phyloP scores from a whole-genome alignment of 192 early-diverging fungal genomes.

The Chytriomyces sp. region DNA sequence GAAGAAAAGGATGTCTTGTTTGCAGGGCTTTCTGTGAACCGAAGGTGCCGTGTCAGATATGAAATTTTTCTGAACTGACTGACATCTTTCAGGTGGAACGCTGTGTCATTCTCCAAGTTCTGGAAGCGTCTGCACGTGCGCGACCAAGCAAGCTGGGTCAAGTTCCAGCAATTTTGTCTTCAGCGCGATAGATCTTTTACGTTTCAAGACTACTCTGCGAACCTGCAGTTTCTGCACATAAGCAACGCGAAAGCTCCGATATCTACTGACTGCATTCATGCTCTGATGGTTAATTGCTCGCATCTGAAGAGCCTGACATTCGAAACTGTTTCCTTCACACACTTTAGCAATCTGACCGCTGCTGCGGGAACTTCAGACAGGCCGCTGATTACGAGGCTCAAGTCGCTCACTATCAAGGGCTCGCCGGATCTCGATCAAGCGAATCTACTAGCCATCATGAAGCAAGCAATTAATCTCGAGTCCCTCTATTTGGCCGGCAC shows the following conservation, averaged over 20 bases:
- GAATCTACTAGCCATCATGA: not conserved
- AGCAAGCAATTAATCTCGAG: not conserved
- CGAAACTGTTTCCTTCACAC: slow-evolving; percentile 1
- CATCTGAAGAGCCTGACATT: slow-evolving; percentile 12
- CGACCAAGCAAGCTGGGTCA: not conserved
- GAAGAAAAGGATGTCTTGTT: not conserved
- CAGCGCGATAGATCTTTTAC: not conserved
- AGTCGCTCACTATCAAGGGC: slow-evolving; percentile 8
- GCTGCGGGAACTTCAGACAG: not conserved
- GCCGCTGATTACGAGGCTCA: not conserved
- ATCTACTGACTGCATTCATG: not conserved
- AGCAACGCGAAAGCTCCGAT: not conserved
- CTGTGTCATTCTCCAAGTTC: not conserved
- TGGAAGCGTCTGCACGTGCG: slow-evolving; percentile 14
- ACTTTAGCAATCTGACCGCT: not conserved
- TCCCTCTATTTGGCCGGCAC: slow-evolving; percentile 13
- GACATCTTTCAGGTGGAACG: slow-evolving; percentile 22
- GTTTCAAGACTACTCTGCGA: not conserved
- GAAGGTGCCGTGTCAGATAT: not conserved
- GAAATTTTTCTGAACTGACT: not conserved
- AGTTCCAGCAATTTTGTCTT: slow-evolving; percentile 22
- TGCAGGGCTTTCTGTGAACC: not conserved
- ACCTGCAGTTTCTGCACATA: slow-evolving; percentile 11
- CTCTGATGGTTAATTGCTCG: not conserved
- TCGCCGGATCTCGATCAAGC: slow-evolving; percentile 12